Conservation (phyloP, 2,329 filamentous ascomycete species). For the Colletotrichum lentis region DNA sequence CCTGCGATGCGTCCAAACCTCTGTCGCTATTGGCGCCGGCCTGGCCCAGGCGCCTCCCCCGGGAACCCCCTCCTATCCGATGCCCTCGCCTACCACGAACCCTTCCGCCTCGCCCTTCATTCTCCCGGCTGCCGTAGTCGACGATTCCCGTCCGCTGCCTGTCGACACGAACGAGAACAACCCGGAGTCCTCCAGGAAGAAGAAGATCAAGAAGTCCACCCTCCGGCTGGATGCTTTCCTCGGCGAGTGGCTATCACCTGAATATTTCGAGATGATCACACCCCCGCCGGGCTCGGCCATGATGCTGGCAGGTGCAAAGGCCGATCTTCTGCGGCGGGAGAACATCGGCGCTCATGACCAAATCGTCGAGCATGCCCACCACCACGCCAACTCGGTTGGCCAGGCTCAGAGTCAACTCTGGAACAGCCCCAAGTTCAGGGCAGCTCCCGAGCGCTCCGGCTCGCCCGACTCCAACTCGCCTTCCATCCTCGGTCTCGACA, state of each 20-base stretch:
- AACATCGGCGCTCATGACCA: slow-evolving; percentile 64
- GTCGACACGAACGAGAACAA: slow-evolving; percentile 32
- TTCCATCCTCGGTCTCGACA: slow-evolving; percentile 40
- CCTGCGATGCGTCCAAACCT: slow-evolving; percentile 90
- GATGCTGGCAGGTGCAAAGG: slow-evolving; percentile 90
- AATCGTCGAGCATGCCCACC: slow-evolving; percentile 24
- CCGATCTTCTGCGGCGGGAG: slow-evolving; percentile 80
- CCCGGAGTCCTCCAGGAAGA: slow-evolving; percentile 29
- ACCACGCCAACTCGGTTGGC: slow-evolving; percentile 36
- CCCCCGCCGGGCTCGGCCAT: slow-evolving; percentile 85
- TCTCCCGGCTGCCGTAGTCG: slow-evolving; percentile 26
- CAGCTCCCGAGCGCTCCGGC: slow-evolving; percentile 31
- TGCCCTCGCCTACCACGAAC: slow-evolving; percentile 44
- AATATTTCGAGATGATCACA: slow-evolving; percentile 92
- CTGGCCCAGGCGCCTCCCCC: slow-evolving; percentile 69
- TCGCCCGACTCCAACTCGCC: slow-evolving; percentile 37
- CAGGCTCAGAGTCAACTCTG: slow-evolving; percentile 48
- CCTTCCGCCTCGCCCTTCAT: slow-evolving; percentile 31
- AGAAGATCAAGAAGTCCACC: slow-evolving; percentile 61
- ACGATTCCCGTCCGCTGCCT: slow-evolving; percentile 25
- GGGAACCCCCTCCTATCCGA: slow-evolving; percentile 45
- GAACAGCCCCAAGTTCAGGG: slow-evolving; percentile 43
- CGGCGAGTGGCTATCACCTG: slow-evolving; percentile 92
- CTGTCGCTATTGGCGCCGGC: slow-evolving; percentile 85
- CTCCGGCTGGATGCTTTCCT: slow-evolving; percentile 91